Evolutionary conservation across 2,329 filamentous ascomycete genomes (phyloP).

Genomic region (Cladosporium velox): DNA sequence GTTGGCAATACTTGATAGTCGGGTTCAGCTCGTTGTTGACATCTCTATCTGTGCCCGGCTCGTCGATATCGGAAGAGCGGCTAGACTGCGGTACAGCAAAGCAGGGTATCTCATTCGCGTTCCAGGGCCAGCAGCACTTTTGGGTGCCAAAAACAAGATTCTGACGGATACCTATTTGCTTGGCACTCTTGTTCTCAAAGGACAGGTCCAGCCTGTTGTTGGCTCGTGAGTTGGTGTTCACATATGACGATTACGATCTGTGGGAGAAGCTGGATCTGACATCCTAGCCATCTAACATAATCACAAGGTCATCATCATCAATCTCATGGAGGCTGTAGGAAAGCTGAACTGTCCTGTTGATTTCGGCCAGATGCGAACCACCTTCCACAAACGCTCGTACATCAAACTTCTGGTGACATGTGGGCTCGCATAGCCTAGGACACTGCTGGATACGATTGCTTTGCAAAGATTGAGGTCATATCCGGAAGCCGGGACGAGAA

Average conservation of each 20-base stretch:
- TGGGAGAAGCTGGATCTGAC: slow-evolving; percentile 65
- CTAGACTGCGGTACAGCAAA: slow-evolving; percentile 54
- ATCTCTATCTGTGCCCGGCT: slow-evolving; percentile 51
- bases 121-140: slow-evolving; percentile 54
- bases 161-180: slow-evolving; percentile 47
- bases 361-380: slow-evolving; percentile 30
- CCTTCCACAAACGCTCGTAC: slow-evolving; percentile 22
- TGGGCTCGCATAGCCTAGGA: slow-evolving; percentile 32
- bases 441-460: slow-evolving; percentile 28
- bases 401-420: slow-evolving; percentile 27
- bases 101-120: slow-evolving; percentile 52
- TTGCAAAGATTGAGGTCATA: slow-evolving; percentile 29
- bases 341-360: slow-evolving; percentile 26
- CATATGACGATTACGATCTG: slow-evolving; percentile 56
- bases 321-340: slow-evolving; percentile 22
- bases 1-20: slow-evolving; percentile 45
- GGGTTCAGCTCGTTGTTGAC: slow-evolving; percentile 41
- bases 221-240: slow-evolving; percentile 47
- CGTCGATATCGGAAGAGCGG: slow-evolving; percentile 52
- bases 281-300: slow-evolving; percentile 41
- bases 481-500: slow-evolving; percentile 15
- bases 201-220: slow-evolving; percentile 49
- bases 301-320: slow-evolving; percentile 28
- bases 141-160: slow-evolving; percentile 58
- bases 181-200: background rate